Base-by-base conservation (phyloP, 371 early-diverging fungal genomes). In the Parasitella parasitica region DNA sequence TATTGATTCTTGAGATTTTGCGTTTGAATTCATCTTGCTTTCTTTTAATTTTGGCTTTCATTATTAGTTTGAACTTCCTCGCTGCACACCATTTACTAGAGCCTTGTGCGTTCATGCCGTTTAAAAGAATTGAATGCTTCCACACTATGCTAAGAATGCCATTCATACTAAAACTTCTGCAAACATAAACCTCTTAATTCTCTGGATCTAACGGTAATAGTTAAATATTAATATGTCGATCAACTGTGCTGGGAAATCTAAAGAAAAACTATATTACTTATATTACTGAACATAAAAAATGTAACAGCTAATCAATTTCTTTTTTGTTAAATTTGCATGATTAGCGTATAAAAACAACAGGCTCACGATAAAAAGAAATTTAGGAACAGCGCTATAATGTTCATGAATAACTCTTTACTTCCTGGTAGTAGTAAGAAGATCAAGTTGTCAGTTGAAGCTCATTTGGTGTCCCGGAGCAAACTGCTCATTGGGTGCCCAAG, bases 1-100 rank as follows among this genome's bases (percentile, higher is more conserved):
- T 50, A 60, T 26, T 56, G 27, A 51, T 56, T 52, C 46, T 66
- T 56, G 63, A 56, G 52, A 63, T 51, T 56, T 63, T 63, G 63
- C 57, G 41, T 39, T 56, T 56, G 56, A 51, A 39, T 50, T 56
- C 63, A 39, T 63, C 57, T 39, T 56, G 48, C 55, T 54, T 61
- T 62, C 62, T 49, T 62, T 55, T 55, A 37, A 50, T 50, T 54
- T 4, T 61, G 48, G 62, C 54, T 61, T 61, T 61, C 54, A 61
- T 61, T n/a, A n/a, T n/a, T 46, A 61, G 36, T 24, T 61, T 54
- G 48, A 61, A 46, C 54, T 61, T 54, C 11, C 61, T 61, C 26
- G 61, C 54, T 43, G 48, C 61, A 54, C 52, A 61, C 54, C 54
- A 61, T 54, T 57, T 63, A 50, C 39, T 57, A 2, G 51, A 63